Conservation (phyloP, 2,329 filamentous ascomycete genomes). For the Aureobasidium sp. region DNA sequence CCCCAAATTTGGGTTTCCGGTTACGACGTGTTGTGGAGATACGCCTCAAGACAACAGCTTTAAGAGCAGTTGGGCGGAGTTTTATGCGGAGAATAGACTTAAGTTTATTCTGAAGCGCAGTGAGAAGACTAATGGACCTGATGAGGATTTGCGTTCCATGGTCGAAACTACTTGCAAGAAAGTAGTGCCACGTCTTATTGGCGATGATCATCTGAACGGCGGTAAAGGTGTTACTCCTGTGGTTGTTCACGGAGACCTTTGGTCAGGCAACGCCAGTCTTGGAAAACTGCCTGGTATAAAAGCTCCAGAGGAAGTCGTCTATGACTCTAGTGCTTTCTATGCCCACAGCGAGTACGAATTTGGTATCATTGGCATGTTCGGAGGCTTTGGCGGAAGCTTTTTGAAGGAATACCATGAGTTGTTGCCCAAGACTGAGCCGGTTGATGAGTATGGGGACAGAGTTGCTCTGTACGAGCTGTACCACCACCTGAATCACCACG, state of each 20-base stretch:
- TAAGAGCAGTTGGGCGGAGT: constrained; percentile 68
- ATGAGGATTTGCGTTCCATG: constrained; percentile 51
- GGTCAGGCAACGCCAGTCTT: constrained; percentile 72
- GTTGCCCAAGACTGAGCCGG: constrained; percentile 72
- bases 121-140: constrained; percentile 53
- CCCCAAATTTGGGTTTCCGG: constrained; percentile 74
- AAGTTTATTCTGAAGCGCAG: constrained; percentile 53
- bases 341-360: constrained; percentile 85
- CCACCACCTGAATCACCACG: constrained; percentile 83
- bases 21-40: constrained; percentile 77
- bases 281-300: constrained; percentile 52
- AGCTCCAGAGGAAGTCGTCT: constrained; percentile 65
- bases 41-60: constrained; percentile 74
- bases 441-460: constrained; percentile 76
- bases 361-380: constrained; percentile 96
- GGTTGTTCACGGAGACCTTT: constrained; percentile 85
- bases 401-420: constrained; percentile 68
- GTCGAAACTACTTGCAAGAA: constrained; percentile 55
- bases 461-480: constrained; percentile 75
- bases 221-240: constrained; percentile 61
- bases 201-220: constrained; percentile 54
- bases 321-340: constrained; percentile 73
- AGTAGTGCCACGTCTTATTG: constrained; percentile 71
- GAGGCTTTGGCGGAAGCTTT: constrained; percentile 67
- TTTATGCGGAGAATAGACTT: constrained; percentile 72